These are phyloP conservation scores for Pseudozyma tsukubaensis DNA, from an alignment of 1,284 basidiomycete species.

Conservation along the genomic window DNA sequence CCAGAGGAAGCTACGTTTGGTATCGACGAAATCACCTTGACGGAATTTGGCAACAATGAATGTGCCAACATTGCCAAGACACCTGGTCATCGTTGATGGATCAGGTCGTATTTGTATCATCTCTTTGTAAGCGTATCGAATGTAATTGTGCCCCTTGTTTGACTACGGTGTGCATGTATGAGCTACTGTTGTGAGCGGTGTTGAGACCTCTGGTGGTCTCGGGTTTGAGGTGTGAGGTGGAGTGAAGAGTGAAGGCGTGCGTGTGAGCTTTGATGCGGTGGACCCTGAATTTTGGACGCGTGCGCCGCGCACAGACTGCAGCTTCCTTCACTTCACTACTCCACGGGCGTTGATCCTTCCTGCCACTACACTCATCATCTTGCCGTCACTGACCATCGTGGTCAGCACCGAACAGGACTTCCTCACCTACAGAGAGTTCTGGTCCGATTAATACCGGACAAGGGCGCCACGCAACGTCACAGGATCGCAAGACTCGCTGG, in stretches of 20 bases:
- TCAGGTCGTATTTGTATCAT: neutral
- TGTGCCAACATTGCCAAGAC: conserved; percentile 21
- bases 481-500: too few relatives aligned
- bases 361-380: neutral
- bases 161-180: too few relatives aligned
- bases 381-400: too few relatives aligned
- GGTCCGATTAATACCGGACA: too few relatives aligned
- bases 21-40: conserved; percentile 20
- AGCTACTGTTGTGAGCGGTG: neutral
- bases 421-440: too few relatives aligned
- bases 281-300: conserved; percentile 22
- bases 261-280: conserved; percentile 1
- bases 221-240: neutral
- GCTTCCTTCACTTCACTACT: conserved; percentile 1
- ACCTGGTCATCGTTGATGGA: conserved; percentile 24
- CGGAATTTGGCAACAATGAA: conserved; percentile 2
- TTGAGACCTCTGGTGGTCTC: neutral
- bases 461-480: too few relatives aligned
- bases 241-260: neutral
- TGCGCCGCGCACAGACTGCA: conserved; percentile 20
- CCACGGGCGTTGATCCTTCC: neutral
- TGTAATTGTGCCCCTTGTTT: neutral
- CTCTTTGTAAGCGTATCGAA: neutral
- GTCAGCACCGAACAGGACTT: too few relatives aligned
- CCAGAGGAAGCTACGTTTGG: conserved; percentile 26